Percentiles rank a stretch among this genome's conserved stretches.
Conservation (phyloP, 2,329 filamentous ascomycete species). For the Cadophora malorum region DNA sequence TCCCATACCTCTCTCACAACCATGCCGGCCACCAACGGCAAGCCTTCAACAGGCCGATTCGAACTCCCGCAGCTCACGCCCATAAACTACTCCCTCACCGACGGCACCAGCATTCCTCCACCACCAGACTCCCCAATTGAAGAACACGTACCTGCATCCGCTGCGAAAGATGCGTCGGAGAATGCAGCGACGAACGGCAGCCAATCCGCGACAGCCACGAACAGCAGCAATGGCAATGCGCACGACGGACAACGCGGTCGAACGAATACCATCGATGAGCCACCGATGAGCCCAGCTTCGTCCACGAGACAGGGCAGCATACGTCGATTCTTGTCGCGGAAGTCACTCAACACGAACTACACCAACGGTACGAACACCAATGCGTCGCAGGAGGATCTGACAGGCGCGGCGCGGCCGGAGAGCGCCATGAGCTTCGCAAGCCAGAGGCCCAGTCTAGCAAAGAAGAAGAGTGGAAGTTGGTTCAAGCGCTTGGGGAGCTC, state of each 20-base stretch:
- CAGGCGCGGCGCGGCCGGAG: slow-evolving; percentile 37
- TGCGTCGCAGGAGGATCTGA: slow-evolving; percentile 41
- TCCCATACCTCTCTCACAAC: background rate
- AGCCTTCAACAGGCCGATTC: slow-evolving; percentile 42
- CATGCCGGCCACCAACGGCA: slow-evolving; percentile 41
- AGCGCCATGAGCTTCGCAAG: slow-evolving; percentile 41
- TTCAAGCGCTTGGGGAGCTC: slow-evolving; percentile 41
- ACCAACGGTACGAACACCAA: slow-evolving; percentile 38
- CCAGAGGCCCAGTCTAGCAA: slow-evolving; percentile 32
- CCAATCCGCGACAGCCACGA: slow-evolving; percentile 27
- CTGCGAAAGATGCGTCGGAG: slow-evolving; percentile 23
- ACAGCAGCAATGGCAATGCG: slow-evolving; percentile 23
- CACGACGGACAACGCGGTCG: slow-evolving; percentile 34
- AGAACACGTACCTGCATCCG: slow-evolving; percentile 37
- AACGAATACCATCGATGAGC: slow-evolving; percentile 28
- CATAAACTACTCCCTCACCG: slow-evolving; percentile 45
- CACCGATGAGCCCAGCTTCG: slow-evolving; percentile 42
- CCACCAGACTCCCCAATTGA: slow-evolving; percentile 45
- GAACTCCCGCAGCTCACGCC: slow-evolving; percentile 44
- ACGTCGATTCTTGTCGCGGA: slow-evolving; percentile 47
- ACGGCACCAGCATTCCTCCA: slow-evolving; percentile 46
- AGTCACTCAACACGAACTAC: slow-evolving; percentile 46
- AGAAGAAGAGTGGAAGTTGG: slow-evolving; percentile 44
- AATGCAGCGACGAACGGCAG: slow-evolving; percentile 10
- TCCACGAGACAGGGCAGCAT: slow-evolving; percentile 46